A percentile compares a stretch with the other conserved stretches of the same genome.
phyloP scores from a whole-genome alignment of 1,284 basidiomycete species.

The Heterobasidion occidentale region DNA sequence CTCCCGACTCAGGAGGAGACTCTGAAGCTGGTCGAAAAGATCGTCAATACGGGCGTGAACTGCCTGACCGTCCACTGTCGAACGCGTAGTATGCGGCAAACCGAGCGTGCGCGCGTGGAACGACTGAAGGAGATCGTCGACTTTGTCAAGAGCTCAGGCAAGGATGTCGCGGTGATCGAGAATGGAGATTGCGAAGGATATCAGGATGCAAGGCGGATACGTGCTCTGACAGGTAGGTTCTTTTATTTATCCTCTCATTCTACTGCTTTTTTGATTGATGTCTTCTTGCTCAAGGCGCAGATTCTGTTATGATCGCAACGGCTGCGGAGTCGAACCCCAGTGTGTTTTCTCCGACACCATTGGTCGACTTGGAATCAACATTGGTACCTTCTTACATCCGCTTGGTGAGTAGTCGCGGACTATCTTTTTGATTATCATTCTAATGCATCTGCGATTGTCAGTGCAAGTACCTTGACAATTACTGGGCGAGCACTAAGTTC shows the following conservation, averaged over 20 bases:
- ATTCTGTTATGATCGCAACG: slow-evolving; percentile 93
- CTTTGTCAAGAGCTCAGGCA: slow-evolving; percentile 62
- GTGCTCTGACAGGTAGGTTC: slow-evolving; percentile 61
- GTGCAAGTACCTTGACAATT: slow-evolving; percentile 68
- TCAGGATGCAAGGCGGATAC: slow-evolving; percentile 72
- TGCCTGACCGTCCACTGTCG: slow-evolving; percentile 94
- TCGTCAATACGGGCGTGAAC: slow-evolving; percentile 83
- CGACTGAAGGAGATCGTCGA: slow-evolving; percentile 82
- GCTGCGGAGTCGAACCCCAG: slow-evolving; percentile 91
- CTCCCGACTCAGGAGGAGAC: slow-evolving; percentile 85
- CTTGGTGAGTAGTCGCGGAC: slow-evolving; percentile 39
- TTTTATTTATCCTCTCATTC: slow-evolving; percentile 1
- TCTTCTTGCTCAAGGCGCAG: slow-evolving; percentile 48
- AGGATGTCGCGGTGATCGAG: slow-evolving; percentile 79
- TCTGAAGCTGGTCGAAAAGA: slow-evolving; percentile 77
- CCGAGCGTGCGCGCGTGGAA: slow-evolving; percentile 74
- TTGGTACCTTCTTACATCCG: slow-evolving; percentile 75
- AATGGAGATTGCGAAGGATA: slow-evolving; percentile 90
- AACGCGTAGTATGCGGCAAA: slow-evolving; percentile 87
- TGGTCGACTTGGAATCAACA: slow-evolving; percentile 61
- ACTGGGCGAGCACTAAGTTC: slow-evolving; percentile 89
- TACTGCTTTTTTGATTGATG: not conserved
- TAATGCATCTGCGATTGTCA: slow-evolving; percentile 14
- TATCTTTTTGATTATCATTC: not conserved
- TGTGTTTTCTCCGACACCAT: slow-evolving; percentile 69